These are phyloP conservation scores for Trypanosoma scelopori DNA, from an alignment of 208 protist species.

Conservation along the genomic window DNA sequence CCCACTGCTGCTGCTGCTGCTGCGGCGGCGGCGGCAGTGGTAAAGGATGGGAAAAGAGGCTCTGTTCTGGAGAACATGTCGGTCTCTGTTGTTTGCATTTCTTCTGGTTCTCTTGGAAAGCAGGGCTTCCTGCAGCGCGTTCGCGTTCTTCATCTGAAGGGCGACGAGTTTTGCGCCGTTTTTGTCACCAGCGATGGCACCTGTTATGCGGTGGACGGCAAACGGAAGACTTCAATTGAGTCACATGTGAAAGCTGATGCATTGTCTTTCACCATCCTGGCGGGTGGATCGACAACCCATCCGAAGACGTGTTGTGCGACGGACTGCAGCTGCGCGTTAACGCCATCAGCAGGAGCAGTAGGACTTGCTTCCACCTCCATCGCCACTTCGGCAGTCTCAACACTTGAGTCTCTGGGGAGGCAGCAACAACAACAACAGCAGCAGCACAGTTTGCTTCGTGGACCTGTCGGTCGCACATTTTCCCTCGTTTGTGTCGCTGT, in stretches of 20 bases:
- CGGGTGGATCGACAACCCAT: slow-evolving; percentile 30
- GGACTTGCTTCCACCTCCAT: neutral
- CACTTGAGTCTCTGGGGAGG: neutral
- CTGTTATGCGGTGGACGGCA: slow-evolving; percentile 59
- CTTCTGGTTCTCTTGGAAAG: slow-evolving; percentile 27
- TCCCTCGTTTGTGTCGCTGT: slow-evolving; percentile 69
- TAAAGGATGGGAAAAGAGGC: neutral
- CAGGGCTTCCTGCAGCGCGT: slow-evolving; percentile 60
- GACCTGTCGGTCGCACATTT: slow-evolving; percentile 30
- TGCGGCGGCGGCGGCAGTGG: slow-evolving; percentile 1
- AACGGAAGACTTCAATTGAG: slow-evolving; percentile 42
- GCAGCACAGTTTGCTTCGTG: slow-evolving; percentile 9
- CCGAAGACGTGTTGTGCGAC: neutral
- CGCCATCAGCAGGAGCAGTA: neutral
- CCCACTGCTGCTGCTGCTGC: neutral
- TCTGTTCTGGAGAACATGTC: neutral
- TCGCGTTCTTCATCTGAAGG: slow-evolving; percentile 44
- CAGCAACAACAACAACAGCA: slow-evolving; percentile 12
- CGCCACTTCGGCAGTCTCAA: neutral
- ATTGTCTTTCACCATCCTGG: slow-evolving; percentile 74
- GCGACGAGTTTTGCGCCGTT: slow-evolving; percentile 60
- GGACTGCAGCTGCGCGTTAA: slow-evolving; percentile 8
- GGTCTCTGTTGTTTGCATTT: slow-evolving; percentile 24
- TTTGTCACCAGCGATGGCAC: slow-evolving; percentile 63
- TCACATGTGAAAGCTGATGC: slow-evolving; percentile 67